Evolutionary conservation across 805 yeast species (phyloP).

Genomic region (Candida koratica): DNA sequence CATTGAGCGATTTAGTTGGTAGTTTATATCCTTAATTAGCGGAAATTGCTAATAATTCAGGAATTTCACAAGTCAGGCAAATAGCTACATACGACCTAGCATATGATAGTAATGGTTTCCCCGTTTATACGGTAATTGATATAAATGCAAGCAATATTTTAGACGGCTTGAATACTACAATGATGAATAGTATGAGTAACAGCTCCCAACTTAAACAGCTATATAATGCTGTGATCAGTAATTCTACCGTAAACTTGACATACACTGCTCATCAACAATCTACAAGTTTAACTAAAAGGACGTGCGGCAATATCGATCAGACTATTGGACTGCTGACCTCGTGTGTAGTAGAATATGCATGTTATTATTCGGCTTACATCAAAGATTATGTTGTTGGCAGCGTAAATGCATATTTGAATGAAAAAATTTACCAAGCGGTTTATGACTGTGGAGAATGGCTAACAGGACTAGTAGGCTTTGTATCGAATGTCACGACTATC

Average conservation of each 20-base stretch:
- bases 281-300: background rate
- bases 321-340: conserved; percentile 1
- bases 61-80: background rate
- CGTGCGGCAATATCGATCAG: conserved; percentile 1
- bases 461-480: background rate
- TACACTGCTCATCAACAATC: background rate
- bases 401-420: background rate
- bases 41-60: background rate
- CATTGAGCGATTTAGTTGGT: background rate
- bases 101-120: background rate
- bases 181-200: background rate
- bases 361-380: background rate
- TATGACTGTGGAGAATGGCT: conserved; percentile 1
- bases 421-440: background rate
- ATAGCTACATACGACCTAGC: conserved; percentile 1
- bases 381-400: background rate
- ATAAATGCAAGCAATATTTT: conserved; percentile 1
- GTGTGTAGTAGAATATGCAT: background rate
- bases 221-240: conserved; percentile 1
- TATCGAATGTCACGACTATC: background rate
- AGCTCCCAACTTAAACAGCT: conserved; percentile 2
- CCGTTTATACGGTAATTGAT: conserved; percentile 1
- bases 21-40: conserved; percentile 1
- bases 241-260: background rate
- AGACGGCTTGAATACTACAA: conserved; percentile 1